Base-by-base conservation (phyloP, 2,329 filamentous ascomycete genomes). In the Dissoconium aciculare region DNA sequence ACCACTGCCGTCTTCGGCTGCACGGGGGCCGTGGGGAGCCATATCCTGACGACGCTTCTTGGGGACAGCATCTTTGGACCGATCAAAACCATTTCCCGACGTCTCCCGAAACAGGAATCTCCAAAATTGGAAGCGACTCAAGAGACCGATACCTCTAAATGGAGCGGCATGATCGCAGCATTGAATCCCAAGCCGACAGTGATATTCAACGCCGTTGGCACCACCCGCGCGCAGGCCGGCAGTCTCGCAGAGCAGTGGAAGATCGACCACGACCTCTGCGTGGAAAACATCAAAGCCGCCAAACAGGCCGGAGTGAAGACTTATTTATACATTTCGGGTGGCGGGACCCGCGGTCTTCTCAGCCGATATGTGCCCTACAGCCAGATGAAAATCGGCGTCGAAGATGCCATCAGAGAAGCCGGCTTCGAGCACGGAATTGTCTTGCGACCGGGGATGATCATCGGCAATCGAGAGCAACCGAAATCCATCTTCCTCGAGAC, bases 401-500 rank as follows among this genome's bases (percentile, higher is more conserved):
- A 56, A 33, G 47, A 54, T 39, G 41, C 52, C 10, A 51, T 56
- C 35, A 46, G 49, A 33, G 50, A 50, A n/a, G 37, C 53, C 11
- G 43, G 39, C n/a, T 56, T 57, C 30, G 51, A 55, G 3, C 45
- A 56, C 29, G 46, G 50, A n/a, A 50, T 57, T 30, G 51, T 57
- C 21, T 14, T 57, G 24, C 39, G 49, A 11, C 54, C 54, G 2
- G 54, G 54, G 1, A 49, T 55, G 49, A 55, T 56, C 33, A 36
- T 56, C 4, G 47, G 41, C 19, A 27, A 28, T 11, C 15, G 44
- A 39, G 36, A 42, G 13, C 38, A 29, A 10, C 35, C 41, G 4
- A 41, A 43, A 21, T 32, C 32, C 17, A 28, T 32, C 11, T 32
- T 34, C 17, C 26, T 30, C 6, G 50, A 53, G 35, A 42, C 38